These are phyloP conservation scores for Jaltomata sinuosa DNA, from an alignment of 257 asterid species.

Conservation along the genomic window DNA sequence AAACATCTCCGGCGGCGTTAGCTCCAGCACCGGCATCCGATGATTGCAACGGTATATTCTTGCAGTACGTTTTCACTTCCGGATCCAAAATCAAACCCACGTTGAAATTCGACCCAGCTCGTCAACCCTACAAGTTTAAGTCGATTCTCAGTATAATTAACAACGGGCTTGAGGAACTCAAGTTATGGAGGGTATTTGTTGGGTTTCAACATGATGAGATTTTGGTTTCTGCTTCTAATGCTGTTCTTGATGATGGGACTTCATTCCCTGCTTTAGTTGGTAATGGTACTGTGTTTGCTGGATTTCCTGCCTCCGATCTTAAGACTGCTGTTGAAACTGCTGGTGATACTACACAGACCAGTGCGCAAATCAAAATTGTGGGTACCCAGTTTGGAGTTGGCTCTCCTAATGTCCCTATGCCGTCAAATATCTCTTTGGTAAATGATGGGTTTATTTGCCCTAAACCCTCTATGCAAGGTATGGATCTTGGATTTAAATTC, in stretches of 20 bases:
- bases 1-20: slow-evolving; percentile 13
- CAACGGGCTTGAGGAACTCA: slow-evolving; percentile 64
- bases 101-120: slow-evolving; percentile 15
- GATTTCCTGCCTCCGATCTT: slow-evolving; percentile 79
- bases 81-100: slow-evolving; percentile 51
- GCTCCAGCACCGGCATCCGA: slow-evolving; percentile 47
- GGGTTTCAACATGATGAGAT: slow-evolving; percentile 74
- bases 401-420: slow-evolving; percentile 52
- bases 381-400: slow-evolving; percentile 93
- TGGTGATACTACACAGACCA: slow-evolving; percentile 78
- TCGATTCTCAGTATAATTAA: slow-evolving; percentile 46
- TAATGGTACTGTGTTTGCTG: slow-evolving; percentile 71
- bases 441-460: slow-evolving; percentile 86
- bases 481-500: background rate
- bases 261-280: slow-evolving; percentile 65
- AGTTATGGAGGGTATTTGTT: slow-evolving; percentile 74
- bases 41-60: slow-evolving; percentile 53
- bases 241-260: slow-evolving; percentile 65
- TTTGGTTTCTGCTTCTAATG: slow-evolving; percentile 75
- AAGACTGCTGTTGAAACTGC: slow-evolving; percentile 86
- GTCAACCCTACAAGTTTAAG: slow-evolving; percentile 69
- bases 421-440: slow-evolving; percentile 48
- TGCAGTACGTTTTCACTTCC: slow-evolving; percentile 36
- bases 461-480: slow-evolving; percentile 53
- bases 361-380: slow-evolving; percentile 38